Evolutionary conservation across 1,284 basidiomycete species (phyloP), one percentile per base, ranked within the genome.

Genomic region (Pseudozyma sp.): DNA sequence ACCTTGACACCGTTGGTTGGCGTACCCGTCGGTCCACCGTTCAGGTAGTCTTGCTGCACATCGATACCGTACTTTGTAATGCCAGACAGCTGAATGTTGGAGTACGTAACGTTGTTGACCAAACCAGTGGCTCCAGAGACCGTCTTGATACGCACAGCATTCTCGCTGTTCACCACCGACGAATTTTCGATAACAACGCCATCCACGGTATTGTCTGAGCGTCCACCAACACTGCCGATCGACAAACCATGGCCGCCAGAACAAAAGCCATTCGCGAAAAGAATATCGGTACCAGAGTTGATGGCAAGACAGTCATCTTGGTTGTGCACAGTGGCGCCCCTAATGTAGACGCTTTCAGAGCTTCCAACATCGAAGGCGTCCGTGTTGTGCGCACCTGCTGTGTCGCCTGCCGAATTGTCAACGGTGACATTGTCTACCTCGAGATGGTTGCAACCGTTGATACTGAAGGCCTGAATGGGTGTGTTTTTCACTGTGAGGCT

Each of bases 301-400:
- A 74, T 31, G 13, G 71, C 71, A 3, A 74, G 42, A 44, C 71
- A 74, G 49, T 74, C 71, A 35, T 74, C 71, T 53, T 69, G 66
- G 52, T 69, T 66, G 52, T 49, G 51, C 2, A 73, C 58, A 13
- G n/a, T 52, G 34, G 60, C 53, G 21, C 56, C 55, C 16, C 56
- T 58, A 51, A 70, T 70, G 42, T 19, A 57, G 3, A 59, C 60
- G n/a, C 60, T 55, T 16, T 61, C 35, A 36, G 60, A 68, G 53
- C 39, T 49, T 18, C 60, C 60, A 7, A 76, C 61, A 38, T 76
- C 61, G 34, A 76, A 76, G 2, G 60, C 73, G 21, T 76, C 73
- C 52, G 69, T 76, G 61, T 72, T 76, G 61, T 69, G 68, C 0
- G 57, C 73, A 9, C 31, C 25, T 34, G 25, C 35, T 5, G 13